Evolutionary conservation across 2,329 filamentous ascomycete genomes (phyloP), one percentile per base, ranked within the genome.

Genomic region (Neofusicoccum cordaticola): DNA sequence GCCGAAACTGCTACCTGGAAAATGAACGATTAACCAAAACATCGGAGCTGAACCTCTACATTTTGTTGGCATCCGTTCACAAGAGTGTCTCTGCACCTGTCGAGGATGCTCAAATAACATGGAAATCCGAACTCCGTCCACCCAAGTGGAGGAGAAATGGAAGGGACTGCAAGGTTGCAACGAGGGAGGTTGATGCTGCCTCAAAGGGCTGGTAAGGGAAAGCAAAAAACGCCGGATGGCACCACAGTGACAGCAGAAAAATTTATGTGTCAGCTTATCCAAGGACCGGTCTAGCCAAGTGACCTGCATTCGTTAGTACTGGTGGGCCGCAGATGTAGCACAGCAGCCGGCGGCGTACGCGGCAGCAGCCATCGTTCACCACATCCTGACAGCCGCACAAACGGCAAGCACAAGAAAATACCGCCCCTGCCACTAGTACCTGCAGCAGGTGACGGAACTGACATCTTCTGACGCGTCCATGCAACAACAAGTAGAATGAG

Each of bases 391-490:
- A 35, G 41, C 39, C 27, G 56, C 27, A 13, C 19, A 51, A 31
- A 27, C 42, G 57, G 22, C 57, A 50, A 44, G n/a, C 2, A 27
- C n/a, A 52, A 27, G 44, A 41, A 22, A 42, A 62, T 84, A 85
- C 68, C 80, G 82, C 12, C 83, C 83, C 66, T 83, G 79, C 41
- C 80, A 75, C 80, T 80, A 19, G 71, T 82, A 86, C 65, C 80
- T 79, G 73, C 84, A 86, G 9, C 79, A 73, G 63, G 7, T 71
- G 71, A 4, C 71, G 75, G 67, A 72, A 76, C 19, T 50, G 42
- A 53, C 61, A 12, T 45, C 39, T 47, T 44, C 50, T 56, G 39
- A 22, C 27, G 42, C 42, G n/a, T 2, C 35, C 12, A 8, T 45
- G 41, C 41, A 37, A 60, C 41, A 4, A 22, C 19, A 3, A 15